Percentiles rank a stretch among this genome's conserved stretches.
These are phyloP conservation scores for Cercophora samala DNA, from an alignment of 495 filamentous ascomycete genomes.

Conservation along the genomic window DNA sequence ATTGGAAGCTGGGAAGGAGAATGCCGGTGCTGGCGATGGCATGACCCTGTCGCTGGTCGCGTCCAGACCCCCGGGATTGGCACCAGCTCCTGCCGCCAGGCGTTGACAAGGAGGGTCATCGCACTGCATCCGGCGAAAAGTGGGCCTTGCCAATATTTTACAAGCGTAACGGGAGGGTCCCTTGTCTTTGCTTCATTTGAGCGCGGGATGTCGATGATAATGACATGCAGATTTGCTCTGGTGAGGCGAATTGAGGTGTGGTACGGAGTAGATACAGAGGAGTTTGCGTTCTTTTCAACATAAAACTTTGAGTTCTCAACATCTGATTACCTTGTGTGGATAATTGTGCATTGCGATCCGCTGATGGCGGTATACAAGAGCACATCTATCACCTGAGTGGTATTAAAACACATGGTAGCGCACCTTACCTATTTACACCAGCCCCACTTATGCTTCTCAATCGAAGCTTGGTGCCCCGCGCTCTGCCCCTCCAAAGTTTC, in stretches of 20 bases:
- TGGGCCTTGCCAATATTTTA: background rate
- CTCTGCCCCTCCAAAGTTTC: conserved; percentile 14
- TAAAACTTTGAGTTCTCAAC: background rate
- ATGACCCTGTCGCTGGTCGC: conserved; percentile 15
- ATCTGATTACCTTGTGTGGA: too few relatives aligned
- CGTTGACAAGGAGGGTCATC: background rate
- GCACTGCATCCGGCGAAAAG: conserved; percentile 10
- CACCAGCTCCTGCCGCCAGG: background rate
- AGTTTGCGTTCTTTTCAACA: too few relatives aligned
- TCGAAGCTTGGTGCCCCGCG: conserved; percentile 1
- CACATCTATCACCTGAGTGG: too few relatives aligned
- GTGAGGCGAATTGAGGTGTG: too few relatives aligned
- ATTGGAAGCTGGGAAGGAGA: conserved; percentile 16
- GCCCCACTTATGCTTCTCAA: background rate
- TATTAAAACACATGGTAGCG: too few relatives aligned
- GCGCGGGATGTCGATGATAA: background rate
- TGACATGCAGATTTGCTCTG: background rate
- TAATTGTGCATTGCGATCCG: too few relatives aligned
- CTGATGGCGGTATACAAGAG: too few relatives aligned
- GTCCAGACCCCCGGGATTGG: conserved; percentile 21
- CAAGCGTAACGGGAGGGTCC: background rate
- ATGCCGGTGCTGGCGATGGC: conserved; percentile 13
- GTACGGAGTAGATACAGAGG: too few relatives aligned
- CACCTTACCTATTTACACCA: background rate
- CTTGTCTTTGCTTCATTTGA: background rate